phyloP scores from a whole-genome alignment of 805 yeast genomes.

The Saccharomyces jurei region DNA sequence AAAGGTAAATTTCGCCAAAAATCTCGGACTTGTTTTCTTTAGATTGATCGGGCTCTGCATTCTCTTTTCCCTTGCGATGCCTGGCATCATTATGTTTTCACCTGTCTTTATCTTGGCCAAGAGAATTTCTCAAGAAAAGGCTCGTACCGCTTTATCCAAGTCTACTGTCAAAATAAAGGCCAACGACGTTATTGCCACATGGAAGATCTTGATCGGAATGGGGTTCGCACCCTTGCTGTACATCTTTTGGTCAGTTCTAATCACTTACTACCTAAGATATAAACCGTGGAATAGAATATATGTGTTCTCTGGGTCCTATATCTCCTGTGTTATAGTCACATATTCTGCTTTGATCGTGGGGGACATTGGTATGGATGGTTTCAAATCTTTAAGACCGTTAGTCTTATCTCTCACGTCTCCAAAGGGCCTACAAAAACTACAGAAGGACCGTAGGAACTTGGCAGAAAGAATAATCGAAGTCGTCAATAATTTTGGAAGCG shows the following conservation, averaged over 20 bases:
- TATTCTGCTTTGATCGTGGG: constrained; percentile 89
- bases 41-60: constrained; percentile 51
- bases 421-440: constrained; percentile 48
- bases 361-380: constrained; percentile 84
- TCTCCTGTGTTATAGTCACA: constrained; percentile 64
- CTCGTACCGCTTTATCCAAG: constrained; percentile 68
- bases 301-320: constrained; percentile 46
- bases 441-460: constrained; percentile 51
- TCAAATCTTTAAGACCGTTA: constrained; percentile 76
- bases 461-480: constrained; percentile 68
- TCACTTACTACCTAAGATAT: constrained; percentile 33
- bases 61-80: constrained; percentile 60
- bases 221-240: constrained; percentile 84
- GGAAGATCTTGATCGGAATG: constrained; percentile 88
- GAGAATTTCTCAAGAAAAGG: constrained; percentile 62
- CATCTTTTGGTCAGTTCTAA: constrained; percentile 64
- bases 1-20: constrained; percentile 42
- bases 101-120: constrained; percentile 83
- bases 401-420: constrained; percentile 57
- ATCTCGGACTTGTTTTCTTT: constrained; percentile 44
- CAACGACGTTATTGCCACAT: constrained; percentile 90
- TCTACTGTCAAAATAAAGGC: constrained; percentile 89
- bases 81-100: constrained; percentile 80
- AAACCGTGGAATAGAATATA: constrained; percentile 28
- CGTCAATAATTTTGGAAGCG: constrained; percentile 77